These are phyloP conservation scores for Davidsoniella eucalypti DNA, from an alignment of 2,329 filamentous ascomycete species.

Conservation along the genomic window DNA sequence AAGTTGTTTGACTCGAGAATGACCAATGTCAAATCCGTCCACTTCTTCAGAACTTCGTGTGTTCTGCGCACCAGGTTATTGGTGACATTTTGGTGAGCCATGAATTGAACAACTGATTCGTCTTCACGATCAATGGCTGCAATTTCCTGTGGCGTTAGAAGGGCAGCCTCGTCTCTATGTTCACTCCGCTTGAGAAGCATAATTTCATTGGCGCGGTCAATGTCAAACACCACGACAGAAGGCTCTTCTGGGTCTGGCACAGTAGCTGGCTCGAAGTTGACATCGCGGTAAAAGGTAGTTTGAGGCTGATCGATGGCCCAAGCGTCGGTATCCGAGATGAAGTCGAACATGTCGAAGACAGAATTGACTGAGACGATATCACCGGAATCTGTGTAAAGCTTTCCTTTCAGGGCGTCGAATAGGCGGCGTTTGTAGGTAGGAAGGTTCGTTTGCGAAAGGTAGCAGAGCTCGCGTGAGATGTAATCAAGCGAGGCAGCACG, in stretches of 20 bases:
- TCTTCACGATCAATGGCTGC: slow-evolving; percentile 41
- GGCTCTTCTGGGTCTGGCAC: slow-evolving; percentile 29
- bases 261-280: slow-evolving; percentile 7
- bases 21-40: slow-evolving; percentile 71
- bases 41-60: slow-evolving; percentile 57
- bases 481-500: slow-evolving; percentile 73
- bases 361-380: slow-evolving; percentile 52
- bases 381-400: slow-evolving; percentile 48
- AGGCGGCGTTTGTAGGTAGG: slow-evolving; percentile 54
- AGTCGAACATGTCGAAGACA: slow-evolving; percentile 88
- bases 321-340: slow-evolving; percentile 41
- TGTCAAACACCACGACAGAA: slow-evolving; percentile 46
- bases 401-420: slow-evolving; percentile 61
- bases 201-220: slow-evolving; percentile 57
- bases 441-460: slow-evolving; percentile 52
- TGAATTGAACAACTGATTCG: slow-evolving; percentile 39
- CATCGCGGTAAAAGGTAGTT: slow-evolving; percentile 37
- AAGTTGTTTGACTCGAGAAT: slow-evolving; percentile 73
- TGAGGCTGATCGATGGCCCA: slow-evolving; percentile 36
- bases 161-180: slow-evolving; percentile 29
- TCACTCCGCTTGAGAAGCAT: slow-evolving; percentile 54
- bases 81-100: slow-evolving; percentile 47
- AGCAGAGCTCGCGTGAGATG: slow-evolving; percentile 67
- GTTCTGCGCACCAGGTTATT: slow-evolving; percentile 39
- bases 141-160: slow-evolving; percentile 34